Conservation (phyloP, 1,139 yeast species). For the Saccharomyces hybrid region DNA sequence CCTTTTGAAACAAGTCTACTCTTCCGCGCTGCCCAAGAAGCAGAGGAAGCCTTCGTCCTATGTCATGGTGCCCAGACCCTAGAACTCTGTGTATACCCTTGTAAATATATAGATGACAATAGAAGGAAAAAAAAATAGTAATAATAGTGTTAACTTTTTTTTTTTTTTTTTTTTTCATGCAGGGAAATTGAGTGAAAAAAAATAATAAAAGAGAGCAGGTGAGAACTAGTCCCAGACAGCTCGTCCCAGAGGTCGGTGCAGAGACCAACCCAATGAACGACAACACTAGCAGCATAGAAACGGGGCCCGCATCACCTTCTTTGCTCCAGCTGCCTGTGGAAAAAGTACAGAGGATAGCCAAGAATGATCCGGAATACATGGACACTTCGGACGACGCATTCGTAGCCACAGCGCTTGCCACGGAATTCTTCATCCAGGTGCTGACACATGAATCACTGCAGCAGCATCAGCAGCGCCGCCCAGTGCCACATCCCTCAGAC, state of each 20-base stretch:
- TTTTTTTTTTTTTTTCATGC: background rate
- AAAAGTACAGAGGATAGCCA: constrained; percentile 74
- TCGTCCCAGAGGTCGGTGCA: background rate
- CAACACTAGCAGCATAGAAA: background rate
- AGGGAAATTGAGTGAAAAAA: background rate
- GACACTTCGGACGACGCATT: constrained; percentile 74
- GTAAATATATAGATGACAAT: constrained; percentile 1
- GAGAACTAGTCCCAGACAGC: background rate
- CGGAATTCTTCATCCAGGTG: constrained; percentile 75
- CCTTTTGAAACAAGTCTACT: background rate
- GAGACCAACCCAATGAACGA: background rate
- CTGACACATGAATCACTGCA: constrained; percentile 71
- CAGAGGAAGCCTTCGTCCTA: background rate
- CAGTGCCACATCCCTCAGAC: constrained; percentile 5
- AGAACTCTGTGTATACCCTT: background rate
- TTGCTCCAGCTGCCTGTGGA: constrained; percentile 52
- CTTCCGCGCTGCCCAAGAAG: background rate
- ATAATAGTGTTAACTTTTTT: background rate
- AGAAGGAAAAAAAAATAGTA: background rate
- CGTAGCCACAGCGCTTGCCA: constrained; percentile 77
- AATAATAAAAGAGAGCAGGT: background rate
- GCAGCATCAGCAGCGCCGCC: background rate
- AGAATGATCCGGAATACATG: constrained; percentile 76
- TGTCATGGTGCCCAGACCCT: background rate
- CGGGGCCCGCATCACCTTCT: background rate